Evolutionary conservation across 2,329 filamentous ascomycete genomes (phyloP), one percentile per base, ranked within the genome.

Genomic region (Trichoderma aggressivum): DNA sequence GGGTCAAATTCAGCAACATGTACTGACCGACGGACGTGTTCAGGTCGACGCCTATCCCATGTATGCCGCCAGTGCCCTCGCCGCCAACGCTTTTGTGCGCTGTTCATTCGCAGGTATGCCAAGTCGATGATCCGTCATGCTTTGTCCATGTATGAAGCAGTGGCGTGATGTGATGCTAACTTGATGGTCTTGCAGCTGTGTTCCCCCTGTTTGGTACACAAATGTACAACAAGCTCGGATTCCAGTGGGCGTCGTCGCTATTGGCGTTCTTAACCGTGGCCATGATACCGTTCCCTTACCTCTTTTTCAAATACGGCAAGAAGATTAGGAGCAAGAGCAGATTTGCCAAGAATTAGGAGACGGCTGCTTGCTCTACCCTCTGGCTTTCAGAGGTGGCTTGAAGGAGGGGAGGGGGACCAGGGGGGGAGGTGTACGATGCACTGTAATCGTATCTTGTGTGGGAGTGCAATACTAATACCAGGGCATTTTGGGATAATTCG

Each of bases 61-160:
- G 30, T 94, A 92, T 78, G 91, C 92, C 30, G 92, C 92, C 60
- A 90, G 87, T 71, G 93, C 94, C 5, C 85, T 97, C 80, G 93
- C 94, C 14, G 93, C 94, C 58, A 96, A 97, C 77, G 91, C 91
- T 60, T 93, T 96, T 79, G 88, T 92, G 71, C 87, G 94, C 67
- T 94, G 91, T 74, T 85, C 86, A 24, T 96, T 97, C 83, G 94
- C 91, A 72, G 86, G 86, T 87, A 77, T 81, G 86, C 63, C 32
- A 62, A 50, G 32, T 21, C 32, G 43, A n/a, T 36, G 65, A 55
- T 47, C 47, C 26, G 47, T 36, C n/a, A 68, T 14, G n/a, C 14
- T 36, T 14, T n/a, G n/a, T n/a, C n/a, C n/a, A n/a, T 18, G 26
- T 34, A 50, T 21, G 32, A 30, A 24, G 70, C 64, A 18, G 64